Conservation (phyloP, 257 asterid species). For the Nicotiana otophora region DNA sequence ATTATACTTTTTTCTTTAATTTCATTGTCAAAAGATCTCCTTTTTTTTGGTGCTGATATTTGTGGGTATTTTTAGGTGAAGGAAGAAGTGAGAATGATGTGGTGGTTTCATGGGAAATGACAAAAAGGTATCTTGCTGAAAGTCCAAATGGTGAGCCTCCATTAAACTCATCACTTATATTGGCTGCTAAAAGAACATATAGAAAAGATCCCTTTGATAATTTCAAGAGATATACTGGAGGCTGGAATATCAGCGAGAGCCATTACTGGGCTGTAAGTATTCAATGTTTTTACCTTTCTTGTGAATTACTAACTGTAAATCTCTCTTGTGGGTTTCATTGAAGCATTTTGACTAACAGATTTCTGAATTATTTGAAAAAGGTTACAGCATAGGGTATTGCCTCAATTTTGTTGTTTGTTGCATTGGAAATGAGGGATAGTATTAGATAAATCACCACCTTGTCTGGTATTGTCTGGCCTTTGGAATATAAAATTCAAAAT, state of each 20-base stretch:
- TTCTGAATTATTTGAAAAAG: too few relatives aligned
- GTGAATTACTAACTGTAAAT: not conserved
- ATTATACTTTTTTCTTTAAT: not conserved
- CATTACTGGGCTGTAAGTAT: constrained; percentile 94
- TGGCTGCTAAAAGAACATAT: constrained; percentile 70
- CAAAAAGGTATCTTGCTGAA: constrained; percentile 54
- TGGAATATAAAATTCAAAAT: not conserved
- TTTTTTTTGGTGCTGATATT: not conserved
- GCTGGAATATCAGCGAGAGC: constrained; percentile 75
- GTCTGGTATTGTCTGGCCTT: not conserved
- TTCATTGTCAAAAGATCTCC: not conserved
- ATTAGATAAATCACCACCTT: not conserved
- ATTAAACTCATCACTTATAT: constrained; percentile 50
- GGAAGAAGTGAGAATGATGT: constrained; percentile 16
- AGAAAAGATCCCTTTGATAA: constrained; percentile 66
- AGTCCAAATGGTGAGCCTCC: constrained; percentile 31
- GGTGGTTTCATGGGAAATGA: constrained; percentile 25
- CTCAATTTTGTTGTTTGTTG: not conserved
- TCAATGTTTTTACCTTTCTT: not conserved
- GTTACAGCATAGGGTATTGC: not conserved
- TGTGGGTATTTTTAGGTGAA: constrained; percentile 22
- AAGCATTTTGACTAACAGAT: too few relatives aligned
- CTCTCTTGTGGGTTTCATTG: not conserved
- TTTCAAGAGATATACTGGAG: constrained; percentile 59
- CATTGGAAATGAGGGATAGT: not conserved